Percentiles rank a stretch among this genome's conserved stretches.
Evolutionary conservation across 768 basidiomycete species (phyloP).

Genomic region (Kwoniella bestiolae): DNA sequence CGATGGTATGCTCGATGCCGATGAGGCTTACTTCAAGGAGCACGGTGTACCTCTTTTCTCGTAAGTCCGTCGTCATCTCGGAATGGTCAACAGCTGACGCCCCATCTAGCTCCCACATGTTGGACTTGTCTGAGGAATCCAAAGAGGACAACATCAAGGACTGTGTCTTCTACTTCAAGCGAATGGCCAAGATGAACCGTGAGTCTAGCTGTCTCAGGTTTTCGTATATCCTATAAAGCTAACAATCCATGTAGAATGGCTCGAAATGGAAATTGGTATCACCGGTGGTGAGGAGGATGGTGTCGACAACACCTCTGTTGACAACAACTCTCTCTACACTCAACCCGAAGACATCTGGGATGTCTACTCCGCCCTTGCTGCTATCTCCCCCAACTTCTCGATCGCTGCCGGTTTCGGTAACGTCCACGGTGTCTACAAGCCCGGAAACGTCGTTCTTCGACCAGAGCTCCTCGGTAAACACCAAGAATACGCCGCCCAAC

Average conservation of each 20-base stretch:
- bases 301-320: constrained; percentile 94
- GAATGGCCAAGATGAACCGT: constrained; percentile 82
- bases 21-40: constrained; percentile 88
- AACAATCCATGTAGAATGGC: constrained; percentile 64
- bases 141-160: constrained; percentile 89
- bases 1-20: constrained; percentile 95
- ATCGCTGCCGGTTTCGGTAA: constrained; percentile 99
- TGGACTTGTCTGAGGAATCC: constrained; percentile 85
- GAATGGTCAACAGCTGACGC: not conserved
- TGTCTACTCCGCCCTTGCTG: constrained; percentile 79
- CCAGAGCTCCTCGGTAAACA: constrained; percentile 92
- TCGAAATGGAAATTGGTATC: constrained; percentile 99
- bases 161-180: constrained; percentile 92
- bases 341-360: constrained; percentile 96
- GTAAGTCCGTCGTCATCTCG: constrained; percentile 27
- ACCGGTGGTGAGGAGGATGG: constrained; percentile 99
- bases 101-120: constrained; percentile 78
- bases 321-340: constrained; percentile 92
- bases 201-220: constrained; percentile 22
- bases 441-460: constrained; percentile 91
- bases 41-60: constrained; percentile 69
- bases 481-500: constrained; percentile 72
- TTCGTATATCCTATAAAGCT: not conserved
- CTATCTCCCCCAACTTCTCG: constrained; percentile 89
- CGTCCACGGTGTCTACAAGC: constrained; percentile 99